Percentiles rank a stretch among this genome's conserved stretches.
phyloP scores from a whole-genome alignment of 768 basidiomycete species.

The Infundibulicybe gibba region DNA sequence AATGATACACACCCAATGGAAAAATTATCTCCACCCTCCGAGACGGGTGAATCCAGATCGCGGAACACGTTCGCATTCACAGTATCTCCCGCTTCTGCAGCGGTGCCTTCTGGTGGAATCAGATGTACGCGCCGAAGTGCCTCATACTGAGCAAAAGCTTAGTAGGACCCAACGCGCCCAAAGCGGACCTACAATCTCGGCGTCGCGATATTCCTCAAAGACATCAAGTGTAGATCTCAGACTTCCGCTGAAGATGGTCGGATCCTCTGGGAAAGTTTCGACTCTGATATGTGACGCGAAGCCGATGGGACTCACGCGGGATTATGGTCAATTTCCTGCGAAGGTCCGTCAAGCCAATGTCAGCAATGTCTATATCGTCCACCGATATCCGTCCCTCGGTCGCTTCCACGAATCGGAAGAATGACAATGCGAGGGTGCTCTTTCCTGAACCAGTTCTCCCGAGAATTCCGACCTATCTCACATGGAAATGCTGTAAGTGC shows the following conservation, averaged over 20 bases:
- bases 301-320: slow-evolving; percentile 44
- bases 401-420: slow-evolving; percentile 89
- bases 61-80: slow-evolving; percentile 64
- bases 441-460: slow-evolving; percentile 77
- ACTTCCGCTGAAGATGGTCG: slow-evolving; percentile 79
- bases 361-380: slow-evolving; percentile 75
- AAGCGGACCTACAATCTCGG: slow-evolving; percentile 56
- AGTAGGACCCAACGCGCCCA: background rate
- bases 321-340: slow-evolving; percentile 68
- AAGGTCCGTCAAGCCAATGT: slow-evolving; percentile 79
- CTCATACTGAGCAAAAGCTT: slow-evolving; percentile 46
- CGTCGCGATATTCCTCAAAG: slow-evolving; percentile 79
- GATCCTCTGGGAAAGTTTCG: slow-evolving; percentile 71
- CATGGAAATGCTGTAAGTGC: background rate
- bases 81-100: slow-evolving; percentile 30
- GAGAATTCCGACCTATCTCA: slow-evolving; percentile 57
- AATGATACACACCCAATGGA: slow-evolving; percentile 51
- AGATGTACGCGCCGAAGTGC: slow-evolving; percentile 59
- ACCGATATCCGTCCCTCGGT: slow-evolving; percentile 70
- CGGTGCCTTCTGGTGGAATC: slow-evolving; percentile 25
- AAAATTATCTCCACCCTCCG: slow-evolving; percentile 57
- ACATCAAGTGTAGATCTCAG: slow-evolving; percentile 76
- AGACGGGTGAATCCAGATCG: slow-evolving; percentile 55
- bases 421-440: slow-evolving; percentile 75
- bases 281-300: too few species aligned